phyloP scores from a whole-genome alignment of 2,329 filamentous ascomycete species.

The Calonectria multiphialidica region DNA sequence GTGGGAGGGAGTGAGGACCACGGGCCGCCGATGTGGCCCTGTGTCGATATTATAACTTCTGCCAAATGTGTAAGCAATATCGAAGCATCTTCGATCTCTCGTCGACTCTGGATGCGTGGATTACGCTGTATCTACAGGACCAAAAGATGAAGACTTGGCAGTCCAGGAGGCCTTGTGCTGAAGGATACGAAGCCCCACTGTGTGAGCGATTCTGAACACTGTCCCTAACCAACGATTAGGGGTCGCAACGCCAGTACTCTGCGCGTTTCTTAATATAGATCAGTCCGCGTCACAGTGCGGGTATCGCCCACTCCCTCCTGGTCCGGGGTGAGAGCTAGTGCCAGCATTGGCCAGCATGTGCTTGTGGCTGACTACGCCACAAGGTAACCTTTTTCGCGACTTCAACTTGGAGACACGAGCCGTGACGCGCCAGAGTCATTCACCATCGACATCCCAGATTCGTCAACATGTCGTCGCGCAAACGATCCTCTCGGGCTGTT shows the following conservation, averaged over 20 bases:
- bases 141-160: conserved; percentile 30
- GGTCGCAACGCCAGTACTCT: conserved; percentile 9
- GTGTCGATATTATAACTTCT: conserved; percentile 32
- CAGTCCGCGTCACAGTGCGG: conserved; percentile 39
- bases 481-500: conserved; percentile 38
- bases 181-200: conserved; percentile 30
- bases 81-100: conserved; percentile 37
- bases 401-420: conserved; percentile 32
- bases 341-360: conserved; percentile 36
- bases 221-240: conserved; percentile 25
- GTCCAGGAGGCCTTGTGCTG: conserved; percentile 38
- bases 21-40: conserved; percentile 38
- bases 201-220: conserved; percentile 28
- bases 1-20: conserved; percentile 21
- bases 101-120: conserved; percentile 21
- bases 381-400: conserved; percentile 34
- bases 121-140: conserved; percentile 27
- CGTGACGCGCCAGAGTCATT: conserved; percentile 41
- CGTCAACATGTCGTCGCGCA: conserved; percentile 44
- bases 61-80: conserved; percentile 19
- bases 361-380: conserved; percentile 45
- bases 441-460: conserved; percentile 30
- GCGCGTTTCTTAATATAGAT: conserved; percentile 39
- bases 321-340: conserved; percentile 22
- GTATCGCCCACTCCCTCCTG: conserved; percentile 14